These are phyloP conservation scores for Mortierella polycephala DNA, from an alignment of 371 early-diverging fungal genomes.

Conservation along the genomic window DNA sequence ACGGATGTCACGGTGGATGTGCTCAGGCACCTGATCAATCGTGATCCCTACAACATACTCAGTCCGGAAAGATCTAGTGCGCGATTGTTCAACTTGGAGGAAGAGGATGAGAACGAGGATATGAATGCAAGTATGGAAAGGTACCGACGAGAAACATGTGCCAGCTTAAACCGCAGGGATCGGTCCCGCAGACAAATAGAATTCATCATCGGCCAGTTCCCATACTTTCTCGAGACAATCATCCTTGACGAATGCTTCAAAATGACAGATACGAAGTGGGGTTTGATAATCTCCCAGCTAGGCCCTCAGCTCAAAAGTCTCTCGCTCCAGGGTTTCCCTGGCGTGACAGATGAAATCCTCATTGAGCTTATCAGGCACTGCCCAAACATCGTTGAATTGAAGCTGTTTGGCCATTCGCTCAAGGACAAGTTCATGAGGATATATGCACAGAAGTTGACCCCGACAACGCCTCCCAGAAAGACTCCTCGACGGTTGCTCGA, in stretches of 20 bases:
- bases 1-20: too few species aligned
- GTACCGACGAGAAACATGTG: too few species aligned
- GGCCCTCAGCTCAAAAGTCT: constrained; percentile 26
- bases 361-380: constrained; percentile 10
- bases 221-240: constrained; percentile 20
- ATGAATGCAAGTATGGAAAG: too few species aligned
- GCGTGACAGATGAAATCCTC: constrained; percentile 4
- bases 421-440: constrained; percentile 8
- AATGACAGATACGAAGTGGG: constrained; percentile 10
- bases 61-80: too few species aligned
- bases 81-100: too few species aligned
- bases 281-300: constrained; percentile 4
- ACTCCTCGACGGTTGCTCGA: background rate
- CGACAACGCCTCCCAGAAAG: too few species aligned
- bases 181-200: too few species aligned
- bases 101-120: too few species aligned
- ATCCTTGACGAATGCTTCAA: constrained; percentile 19
- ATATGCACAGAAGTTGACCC: background rate
- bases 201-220: constrained; percentile 1
- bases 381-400: constrained; percentile 13
- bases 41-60: too few species aligned
- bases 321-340: constrained; percentile 18
- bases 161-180: too few species aligned
- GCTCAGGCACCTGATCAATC: too few species aligned
- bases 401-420: constrained; percentile 19